phyloP scores from a whole-genome alignment of 2,329 filamentous ascomycete genomes.

The Fusarium sp. region DNA sequence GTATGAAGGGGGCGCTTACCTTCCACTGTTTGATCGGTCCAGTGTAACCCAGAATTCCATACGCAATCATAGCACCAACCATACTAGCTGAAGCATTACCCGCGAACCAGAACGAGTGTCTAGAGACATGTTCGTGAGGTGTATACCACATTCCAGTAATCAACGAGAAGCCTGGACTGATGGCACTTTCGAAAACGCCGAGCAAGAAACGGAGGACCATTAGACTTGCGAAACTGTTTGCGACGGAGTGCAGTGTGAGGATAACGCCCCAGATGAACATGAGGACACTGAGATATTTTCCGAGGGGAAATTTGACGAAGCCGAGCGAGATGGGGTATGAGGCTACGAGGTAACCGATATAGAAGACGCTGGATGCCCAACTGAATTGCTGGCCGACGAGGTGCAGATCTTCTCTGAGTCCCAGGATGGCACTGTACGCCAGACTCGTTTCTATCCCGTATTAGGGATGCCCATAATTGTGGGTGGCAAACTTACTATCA shows the following conservation, averaged over 20 bases:
- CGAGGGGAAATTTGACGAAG: slow-evolving; percentile 21
- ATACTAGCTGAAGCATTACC: slow-evolving; percentile 17
- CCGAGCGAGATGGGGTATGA: slow-evolving; percentile 18
- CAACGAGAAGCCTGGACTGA: slow-evolving; percentile 4
- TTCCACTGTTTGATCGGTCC: slow-evolving; percentile 10
- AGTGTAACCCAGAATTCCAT: neutral
- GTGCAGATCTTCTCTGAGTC: slow-evolving; percentile 5
- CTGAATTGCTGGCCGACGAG: slow-evolving; percentile 16
- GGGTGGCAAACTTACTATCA: neutral
- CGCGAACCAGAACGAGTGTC: slow-evolving; percentile 18
- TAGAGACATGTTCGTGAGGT: slow-evolving; percentile 3
- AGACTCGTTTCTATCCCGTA: slow-evolving; percentile 2
- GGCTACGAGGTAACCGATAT: slow-evolving; percentile 20
- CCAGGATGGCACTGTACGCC: slow-evolving; percentile 16
- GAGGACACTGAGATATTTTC: slow-evolving; percentile 11
- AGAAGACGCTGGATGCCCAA: slow-evolving; percentile 17
- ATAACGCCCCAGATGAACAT: slow-evolving; percentile 18
- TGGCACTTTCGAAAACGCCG: slow-evolving; percentile 12
- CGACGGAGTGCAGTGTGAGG: slow-evolving; percentile 4
- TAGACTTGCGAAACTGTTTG: slow-evolving; percentile 1
- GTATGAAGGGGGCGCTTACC: neutral
- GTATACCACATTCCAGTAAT: slow-evolving; percentile 27
- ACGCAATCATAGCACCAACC: slow-evolving; percentile 18
- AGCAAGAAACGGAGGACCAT: slow-evolving; percentile 12
- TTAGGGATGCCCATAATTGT: rapidly evolving